Evolutionary conservation across 1,284 basidiomycete species (phyloP).

Genomic region (Coniferiporia sulphurascens): DNA sequence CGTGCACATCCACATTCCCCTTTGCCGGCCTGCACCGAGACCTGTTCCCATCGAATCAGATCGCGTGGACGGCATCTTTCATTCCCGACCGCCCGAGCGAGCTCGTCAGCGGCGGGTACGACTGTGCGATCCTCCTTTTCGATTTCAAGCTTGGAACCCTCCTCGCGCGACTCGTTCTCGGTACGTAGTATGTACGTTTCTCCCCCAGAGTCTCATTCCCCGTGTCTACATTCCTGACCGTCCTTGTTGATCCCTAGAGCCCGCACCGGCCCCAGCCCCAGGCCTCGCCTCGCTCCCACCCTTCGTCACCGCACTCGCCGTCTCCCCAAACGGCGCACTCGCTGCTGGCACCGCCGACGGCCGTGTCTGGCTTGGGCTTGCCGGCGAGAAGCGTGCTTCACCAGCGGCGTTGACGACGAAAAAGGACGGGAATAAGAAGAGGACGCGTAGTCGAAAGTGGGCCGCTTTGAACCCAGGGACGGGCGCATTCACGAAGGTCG

Average conservation of each 20-base stretch:
- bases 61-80: conserved; percentile 63
- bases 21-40: background rate
- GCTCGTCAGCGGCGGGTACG: conserved; percentile 72
- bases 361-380: conserved; percentile 59
- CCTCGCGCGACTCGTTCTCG: conserved; percentile 54
- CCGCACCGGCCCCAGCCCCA: conserved; percentile 34
- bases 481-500: conserved; percentile 45
- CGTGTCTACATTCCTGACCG: background rate
- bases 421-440: conserved; percentile 35
- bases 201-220: too few species aligned
- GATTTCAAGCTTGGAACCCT: conserved; percentile 54
- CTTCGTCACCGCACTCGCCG: conserved; percentile 57
- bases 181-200: conserved; percentile 34
- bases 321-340: conserved; percentile 53
- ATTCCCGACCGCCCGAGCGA: conserved; percentile 65
- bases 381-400: conserved; percentile 63
- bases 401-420: conserved; percentile 21
- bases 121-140: conserved; percentile 61
- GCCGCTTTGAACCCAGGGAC: conserved; percentile 52
- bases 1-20: conserved; percentile 23
- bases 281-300: conserved; percentile 64
- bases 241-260: conserved; percentile 32
- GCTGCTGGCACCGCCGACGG: conserved; percentile 76
- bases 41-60: conserved; percentile 39
- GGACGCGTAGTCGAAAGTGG: conserved; percentile 55